Conservation (phyloP, 2,329 filamentous ascomycete species). For the Fusarium praegraminearum region DNA sequence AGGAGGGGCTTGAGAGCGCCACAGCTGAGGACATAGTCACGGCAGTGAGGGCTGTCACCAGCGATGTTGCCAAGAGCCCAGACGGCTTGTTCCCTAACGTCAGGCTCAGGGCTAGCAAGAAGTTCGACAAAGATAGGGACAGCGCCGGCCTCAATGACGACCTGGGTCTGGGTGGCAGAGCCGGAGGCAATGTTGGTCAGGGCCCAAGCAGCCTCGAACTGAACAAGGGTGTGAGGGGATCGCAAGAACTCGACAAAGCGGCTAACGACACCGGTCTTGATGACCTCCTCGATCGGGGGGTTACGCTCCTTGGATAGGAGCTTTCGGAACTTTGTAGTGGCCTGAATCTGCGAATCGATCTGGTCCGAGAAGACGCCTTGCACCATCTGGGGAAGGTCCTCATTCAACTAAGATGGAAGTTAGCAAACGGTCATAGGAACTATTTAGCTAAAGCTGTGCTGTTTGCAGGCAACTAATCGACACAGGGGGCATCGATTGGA, state of each 20-base stretch:
- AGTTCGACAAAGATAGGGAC: constrained; percentile 99
- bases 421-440: constrained; percentile 31
- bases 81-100: constrained; percentile 97
- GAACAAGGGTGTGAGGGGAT: constrained; percentile 96
- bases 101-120: constrained; percentile 92
- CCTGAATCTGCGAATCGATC: constrained; percentile 96
- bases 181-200: constrained; percentile 99
- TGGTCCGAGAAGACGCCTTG: constrained; percentile 98
- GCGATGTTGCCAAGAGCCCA: constrained; percentile 99
- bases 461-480: constrained; percentile 1
- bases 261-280: constrained; percentile 97
- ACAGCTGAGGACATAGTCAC: constrained; percentile 93
- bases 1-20: constrained; percentile 93
- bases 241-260: constrained; percentile 98
- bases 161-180: constrained; percentile 96
- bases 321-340: constrained; percentile 98
- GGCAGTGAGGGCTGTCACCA: constrained; percentile 96
- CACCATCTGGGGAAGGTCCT: constrained; percentile 98
- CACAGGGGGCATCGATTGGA: constrained; percentile 18
- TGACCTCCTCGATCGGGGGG: constrained; percentile 98
- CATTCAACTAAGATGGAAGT: constrained; percentile 77
- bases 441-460: constrained; percentile 4
- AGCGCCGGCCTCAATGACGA: constrained; percentile 97
- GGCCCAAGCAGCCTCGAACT: constrained; percentile 99
- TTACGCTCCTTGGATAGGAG: constrained; percentile 98